Percentiles rank a stretch among this genome's conserved stretches.
Evolutionary conservation across 139 green algal species (phyloP).

Genomic region (Gonium pectorale): DNA sequence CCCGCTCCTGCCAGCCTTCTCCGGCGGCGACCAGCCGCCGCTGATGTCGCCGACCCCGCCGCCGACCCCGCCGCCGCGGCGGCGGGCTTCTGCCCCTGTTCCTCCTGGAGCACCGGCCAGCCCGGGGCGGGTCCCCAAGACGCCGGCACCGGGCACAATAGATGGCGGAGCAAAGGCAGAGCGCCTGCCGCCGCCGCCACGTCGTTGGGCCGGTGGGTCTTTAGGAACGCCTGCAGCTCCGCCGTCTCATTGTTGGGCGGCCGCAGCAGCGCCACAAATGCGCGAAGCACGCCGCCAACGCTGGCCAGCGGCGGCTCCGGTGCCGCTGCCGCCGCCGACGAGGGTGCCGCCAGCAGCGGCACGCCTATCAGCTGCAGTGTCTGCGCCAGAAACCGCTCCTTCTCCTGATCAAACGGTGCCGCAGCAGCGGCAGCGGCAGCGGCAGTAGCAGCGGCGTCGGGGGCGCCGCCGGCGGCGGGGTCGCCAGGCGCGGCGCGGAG

Average conservation of each 20-base stretch:
- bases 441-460: neutral
- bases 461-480: neutral
- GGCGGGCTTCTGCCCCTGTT: neutral
- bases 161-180: neutral
- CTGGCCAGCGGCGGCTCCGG: neutral
- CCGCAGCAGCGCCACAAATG: slow-evolving; percentile 22
- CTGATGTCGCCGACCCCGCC: neutral
- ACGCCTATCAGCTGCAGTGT: slow-evolving; percentile 67
- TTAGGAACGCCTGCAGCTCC: slow-evolving; percentile 11
- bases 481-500: neutral
- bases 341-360: slow-evolving; percentile 22
- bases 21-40: neutral
- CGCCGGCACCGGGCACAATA: slow-evolving; percentile 31
- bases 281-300: slow-evolving; percentile 9
- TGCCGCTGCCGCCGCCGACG: neutral
- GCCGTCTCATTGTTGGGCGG: slow-evolving; percentile 37
- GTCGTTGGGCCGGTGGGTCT: neutral
- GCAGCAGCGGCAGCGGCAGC: neutral
- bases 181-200: neutral
- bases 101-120: neutral
- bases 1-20: neutral
- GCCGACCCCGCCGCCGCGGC: neutral
- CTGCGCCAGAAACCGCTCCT: slow-evolving; percentile 68
- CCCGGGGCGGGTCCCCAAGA: slow-evolving; percentile 25
- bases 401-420: slow-evolving; percentile 72